Base-by-base conservation (phyloP, 345 rosid genomes). In the Eucalyptus virginea region DNA sequence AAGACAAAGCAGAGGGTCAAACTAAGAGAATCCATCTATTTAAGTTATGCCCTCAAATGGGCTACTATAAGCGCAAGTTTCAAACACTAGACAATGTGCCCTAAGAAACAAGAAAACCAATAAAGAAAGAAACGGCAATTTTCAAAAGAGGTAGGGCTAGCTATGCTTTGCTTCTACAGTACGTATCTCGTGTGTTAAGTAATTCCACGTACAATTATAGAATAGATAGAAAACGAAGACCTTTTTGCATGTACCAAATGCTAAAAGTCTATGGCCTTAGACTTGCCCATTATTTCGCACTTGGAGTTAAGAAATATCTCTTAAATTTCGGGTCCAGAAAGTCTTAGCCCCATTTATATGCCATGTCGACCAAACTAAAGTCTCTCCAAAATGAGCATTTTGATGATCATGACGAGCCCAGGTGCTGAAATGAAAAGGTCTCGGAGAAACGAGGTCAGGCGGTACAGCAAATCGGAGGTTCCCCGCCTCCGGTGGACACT, bases 401-500 rank as follows among this genome's bases (percentile, higher is more conserved):
- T 42, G 30, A 21, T 40, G 85, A 42, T 42, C 85, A 77, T 40
- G 85, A 77, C 45, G 47, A 77, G 44, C 47, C 47, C 85, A 77
- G 47, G 45, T 11, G 47, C 30, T 6, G 85, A 77, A 77, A 77
- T 40, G 85, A 77, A 24, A 77, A 89, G 50, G 40, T 88, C 87
- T 56, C 65, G 32, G 81, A 87, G 87, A 81, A 62, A 72, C 7
- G 88, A 88, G 80, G 90, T 91, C 44, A 91, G 95, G 62, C 90
- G 44, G n/a, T 94, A 94, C 92, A 91, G 81, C 65, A 94, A 94
- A 86, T 93, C 95, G 24, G 87, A 93, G 34, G 62, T 77, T 86
- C 94, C 94, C 2, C 95, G 95, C 28, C 87, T 94, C 56, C 91
- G 93, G 17, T 94, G 95, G 95, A 91, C 94, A 50, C 91, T 92